A percentile compares a stretch with the other conserved stretches of the same genome.
These are phyloP conservation scores for Nicotiana rustica DNA, from an alignment of 305 asterid species.

Conservation along the genomic window DNA sequence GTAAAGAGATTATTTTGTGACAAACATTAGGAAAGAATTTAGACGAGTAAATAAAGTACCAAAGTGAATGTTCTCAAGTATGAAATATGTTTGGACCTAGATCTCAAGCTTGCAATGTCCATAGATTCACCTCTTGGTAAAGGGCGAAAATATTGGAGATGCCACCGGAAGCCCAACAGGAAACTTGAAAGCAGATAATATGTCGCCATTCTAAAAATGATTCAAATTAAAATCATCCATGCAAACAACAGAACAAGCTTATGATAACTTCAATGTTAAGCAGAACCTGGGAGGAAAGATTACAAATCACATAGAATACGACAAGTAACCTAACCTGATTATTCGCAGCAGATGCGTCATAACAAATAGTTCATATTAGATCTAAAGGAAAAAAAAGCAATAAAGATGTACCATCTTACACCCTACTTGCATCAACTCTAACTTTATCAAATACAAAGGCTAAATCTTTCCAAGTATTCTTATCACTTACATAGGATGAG, in stretches of 20 bases:
- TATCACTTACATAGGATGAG: too few species aligned
- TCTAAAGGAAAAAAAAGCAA: not conserved
- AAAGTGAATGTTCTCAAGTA: not conserved
- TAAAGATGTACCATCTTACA: too few species aligned
- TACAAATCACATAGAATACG: constrained; percentile 43
- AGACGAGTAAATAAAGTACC: not conserved
- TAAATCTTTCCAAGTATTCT: too few species aligned
- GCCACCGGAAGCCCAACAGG: constrained; percentile 98
- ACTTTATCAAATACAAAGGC: too few species aligned
- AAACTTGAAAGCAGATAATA: constrained; percentile 72
- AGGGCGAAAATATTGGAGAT: constrained; percentile 88
- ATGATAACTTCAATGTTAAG: not conserved
- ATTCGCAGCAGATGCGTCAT: not conserved
- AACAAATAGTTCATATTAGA: not conserved
- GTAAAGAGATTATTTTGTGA: too few species aligned
- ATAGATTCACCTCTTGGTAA: constrained; percentile 65
- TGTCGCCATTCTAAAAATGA: constrained; percentile 93
- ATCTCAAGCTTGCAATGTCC: not conserved
- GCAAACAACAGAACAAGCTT: constrained; percentile 35
- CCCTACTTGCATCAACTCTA: too few species aligned
- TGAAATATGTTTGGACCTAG: not conserved
- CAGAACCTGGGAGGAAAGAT: not conserved
- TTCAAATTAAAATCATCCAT: constrained; percentile 88
- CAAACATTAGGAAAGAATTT: too few species aligned
- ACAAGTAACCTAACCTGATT: constrained; percentile 53